Evolutionary conservation across 805 yeast species (phyloP).

Genomic region (Candida mattraensis): DNA sequence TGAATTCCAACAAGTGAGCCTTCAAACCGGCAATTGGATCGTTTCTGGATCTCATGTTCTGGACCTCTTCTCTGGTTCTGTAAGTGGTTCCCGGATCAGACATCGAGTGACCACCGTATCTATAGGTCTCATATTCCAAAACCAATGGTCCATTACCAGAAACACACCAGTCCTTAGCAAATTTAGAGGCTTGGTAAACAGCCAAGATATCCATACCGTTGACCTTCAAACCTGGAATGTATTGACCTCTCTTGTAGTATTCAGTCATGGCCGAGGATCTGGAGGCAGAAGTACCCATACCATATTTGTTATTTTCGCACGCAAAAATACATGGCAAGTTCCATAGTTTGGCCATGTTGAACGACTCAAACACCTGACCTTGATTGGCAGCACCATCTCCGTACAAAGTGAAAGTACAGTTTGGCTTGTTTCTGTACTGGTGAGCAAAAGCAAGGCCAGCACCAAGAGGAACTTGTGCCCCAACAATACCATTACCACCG

Average conservation of each 20-base stretch:
- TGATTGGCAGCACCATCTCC: conserved; percentile 99
- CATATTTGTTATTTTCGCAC: conserved; percentile 99
- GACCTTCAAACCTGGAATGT: conserved; percentile 96
- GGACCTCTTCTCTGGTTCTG: conserved; percentile 99
- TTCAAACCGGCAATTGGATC: conserved; percentile 98
- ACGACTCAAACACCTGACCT: conserved; percentile 97
- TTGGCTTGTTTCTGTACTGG: conserved; percentile 78
- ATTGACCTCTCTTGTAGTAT: conserved; percentile 98
- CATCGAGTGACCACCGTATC: conserved; percentile 99
- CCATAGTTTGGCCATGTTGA: conserved; percentile 99
- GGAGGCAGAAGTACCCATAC: conserved; percentile 99
- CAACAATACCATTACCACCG: conserved; percentile 99
- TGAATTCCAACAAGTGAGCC: conserved; percentile 76
- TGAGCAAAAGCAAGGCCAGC: conserved; percentile 99
- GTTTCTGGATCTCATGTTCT: conserved; percentile 97
- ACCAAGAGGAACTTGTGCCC: conserved; percentile 98
- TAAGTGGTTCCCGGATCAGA: conserved; percentile 99
- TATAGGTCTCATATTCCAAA: conserved; percentile 95
- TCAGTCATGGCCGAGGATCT: conserved; percentile 97
- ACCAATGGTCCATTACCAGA: conserved; percentile 96
- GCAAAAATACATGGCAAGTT: conserved; percentile 91
- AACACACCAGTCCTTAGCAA: conserved; percentile 94
- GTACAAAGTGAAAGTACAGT: conserved; percentile 84
- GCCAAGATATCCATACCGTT: conserved; percentile 99
- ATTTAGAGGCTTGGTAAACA: conserved; percentile 91